A percentile compares a stretch with the other conserved stretches of the same genome.
Evolutionary conservation across 345 rosid species (phyloP).

Genomic region (Syzygium oleosum): DNA sequence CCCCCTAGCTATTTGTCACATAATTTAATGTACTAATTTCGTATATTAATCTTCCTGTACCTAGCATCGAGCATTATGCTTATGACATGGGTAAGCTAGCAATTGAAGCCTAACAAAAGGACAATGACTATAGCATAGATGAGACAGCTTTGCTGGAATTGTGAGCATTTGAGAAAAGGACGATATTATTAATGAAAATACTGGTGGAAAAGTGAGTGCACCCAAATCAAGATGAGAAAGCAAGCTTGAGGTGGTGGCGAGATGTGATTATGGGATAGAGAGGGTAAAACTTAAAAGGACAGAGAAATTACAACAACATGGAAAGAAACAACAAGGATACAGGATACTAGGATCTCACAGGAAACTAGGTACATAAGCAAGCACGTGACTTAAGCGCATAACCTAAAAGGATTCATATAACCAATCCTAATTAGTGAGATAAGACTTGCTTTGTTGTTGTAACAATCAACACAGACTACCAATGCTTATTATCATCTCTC

Average conservation of each 20-base stretch:
- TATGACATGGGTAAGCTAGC: not conserved
- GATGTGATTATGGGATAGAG: not conserved
- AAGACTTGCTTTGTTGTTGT: not conserved
- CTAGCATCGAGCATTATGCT: not conserved
- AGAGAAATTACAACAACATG: not conserved
- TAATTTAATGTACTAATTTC: not conserved
- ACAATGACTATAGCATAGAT: not conserved
- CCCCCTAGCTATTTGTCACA: not conserved
- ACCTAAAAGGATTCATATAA: not conserved
- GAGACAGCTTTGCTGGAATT: not conserved
- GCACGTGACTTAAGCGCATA: not conserved
- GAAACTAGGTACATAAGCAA: not conserved
- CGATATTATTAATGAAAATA: not conserved
- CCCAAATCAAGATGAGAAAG: not conserved
- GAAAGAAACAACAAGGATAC: not conserved
- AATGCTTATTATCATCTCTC: not conserved
- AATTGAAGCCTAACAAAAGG: not conserved
- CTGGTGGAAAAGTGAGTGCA: not conserved
- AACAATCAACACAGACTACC: not conserved
- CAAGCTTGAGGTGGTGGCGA: not conserved
- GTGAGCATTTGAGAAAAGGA: not conserved
- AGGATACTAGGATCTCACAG: not conserved
- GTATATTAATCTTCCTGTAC: not conserved
- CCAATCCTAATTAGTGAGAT: not conserved
- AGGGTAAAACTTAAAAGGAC: not conserved